Percentiles rank a stretch among this genome's conserved stretches.
phyloP scores from a whole-genome alignment of 2,329 filamentous ascomycete species.

The Sordariomycetes sp. region DNA sequence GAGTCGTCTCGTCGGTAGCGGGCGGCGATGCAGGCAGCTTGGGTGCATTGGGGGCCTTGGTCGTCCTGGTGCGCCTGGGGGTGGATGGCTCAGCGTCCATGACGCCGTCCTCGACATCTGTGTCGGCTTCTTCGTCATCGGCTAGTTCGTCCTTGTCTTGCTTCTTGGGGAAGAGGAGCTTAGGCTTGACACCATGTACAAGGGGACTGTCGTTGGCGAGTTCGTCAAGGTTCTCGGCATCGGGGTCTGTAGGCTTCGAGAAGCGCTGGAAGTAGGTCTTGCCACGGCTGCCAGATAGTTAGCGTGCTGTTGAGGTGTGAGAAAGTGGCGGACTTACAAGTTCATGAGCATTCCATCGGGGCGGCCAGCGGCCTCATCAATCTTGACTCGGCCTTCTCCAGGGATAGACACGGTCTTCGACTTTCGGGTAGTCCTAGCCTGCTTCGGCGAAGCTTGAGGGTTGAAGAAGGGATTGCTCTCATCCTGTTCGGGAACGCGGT shows the following conservation, averaged over 20 bases:
- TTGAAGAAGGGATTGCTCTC: conserved; percentile 65
- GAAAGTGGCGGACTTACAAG: conserved; percentile 52
- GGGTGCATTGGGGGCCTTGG: conserved; percentile 43
- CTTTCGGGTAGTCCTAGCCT: conserved; percentile 42
- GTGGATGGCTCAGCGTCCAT: conserved; percentile 20
- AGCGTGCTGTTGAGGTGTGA: conserved; percentile 9
- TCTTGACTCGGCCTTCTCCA: conserved; percentile 46
- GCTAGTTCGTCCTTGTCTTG: conserved; percentile 29
- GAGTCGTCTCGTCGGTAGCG: conserved; percentile 50
- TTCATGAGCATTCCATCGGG: conserved; percentile 67
- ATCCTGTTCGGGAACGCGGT: conserved; percentile 63
- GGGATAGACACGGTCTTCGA: conserved; percentile 44
- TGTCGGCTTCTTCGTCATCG: conserved; percentile 47
- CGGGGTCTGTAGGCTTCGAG: conserved; percentile 6
- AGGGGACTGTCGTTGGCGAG: conserved; percentile 36
- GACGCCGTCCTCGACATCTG: conserved; percentile 43
- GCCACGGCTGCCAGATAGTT: conserved; percentile 51
- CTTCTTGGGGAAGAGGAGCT: conserved; percentile 58
- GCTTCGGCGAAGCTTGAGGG: conserved; percentile 24
- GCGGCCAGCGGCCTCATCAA: conserved; percentile 55
- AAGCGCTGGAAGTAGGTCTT: conserved; percentile 66
- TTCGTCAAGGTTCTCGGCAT: conserved; percentile 22
- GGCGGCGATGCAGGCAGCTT: conserved; percentile 54
- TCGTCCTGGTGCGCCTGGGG: conserved; percentile 20
- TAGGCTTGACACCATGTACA: conserved; percentile 62